Conservation (phyloP, 2,329 filamentous ascomycete genomes). For the Rhytidhysteron rufulum region DNA sequence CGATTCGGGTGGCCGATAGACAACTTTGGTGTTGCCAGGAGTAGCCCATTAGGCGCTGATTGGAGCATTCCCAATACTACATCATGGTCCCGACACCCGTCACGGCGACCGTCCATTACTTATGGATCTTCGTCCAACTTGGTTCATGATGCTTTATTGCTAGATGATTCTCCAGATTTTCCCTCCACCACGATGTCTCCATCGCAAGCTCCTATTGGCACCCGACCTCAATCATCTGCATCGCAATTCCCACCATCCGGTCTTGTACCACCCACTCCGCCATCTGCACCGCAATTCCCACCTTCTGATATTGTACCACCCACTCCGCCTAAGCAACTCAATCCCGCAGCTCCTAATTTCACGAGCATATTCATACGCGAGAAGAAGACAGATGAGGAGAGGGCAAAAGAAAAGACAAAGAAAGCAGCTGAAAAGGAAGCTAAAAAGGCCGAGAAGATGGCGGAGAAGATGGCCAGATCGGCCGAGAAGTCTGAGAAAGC, state of each 20-base stretch:
- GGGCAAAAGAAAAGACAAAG: slow-evolving; percentile 25
- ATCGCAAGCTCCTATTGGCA: slow-evolving; percentile 70
- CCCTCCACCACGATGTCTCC: slow-evolving; percentile 49
- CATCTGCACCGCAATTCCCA: slow-evolving; percentile 47
- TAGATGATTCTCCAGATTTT: slow-evolving; percentile 50
- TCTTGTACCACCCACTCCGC: slow-evolving; percentile 47
- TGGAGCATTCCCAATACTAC: slow-evolving; percentile 34
- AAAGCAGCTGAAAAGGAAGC: slow-evolving; percentile 37
- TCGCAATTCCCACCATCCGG: slow-evolving; percentile 38
- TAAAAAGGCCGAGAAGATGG: slow-evolving; percentile 24
- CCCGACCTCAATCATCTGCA: slow-evolving; percentile 61
- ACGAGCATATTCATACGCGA: slow-evolving; percentile 59
- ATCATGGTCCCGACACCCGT: slow-evolving; percentile 72
- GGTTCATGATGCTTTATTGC: slow-evolving; percentile 47
- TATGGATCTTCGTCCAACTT: slow-evolving; percentile 67
- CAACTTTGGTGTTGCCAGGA: slow-evolving; percentile 37
- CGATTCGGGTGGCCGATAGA: slow-evolving; percentile 35
- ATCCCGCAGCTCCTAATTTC: slow-evolving; percentile 86
- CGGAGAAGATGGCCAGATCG: slow-evolving; percentile 31
- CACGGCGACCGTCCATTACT: slow-evolving; percentile 76
- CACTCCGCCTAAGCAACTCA: slow-evolving; percentile 59
- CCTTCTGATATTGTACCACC: slow-evolving; percentile 34
- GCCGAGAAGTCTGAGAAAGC: slow-evolving; percentile 29
- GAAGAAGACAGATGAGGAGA: slow-evolving; percentile 28
- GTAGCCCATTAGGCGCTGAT: slow-evolving; percentile 40